Evolutionary conservation across 192 early-diverging fungal species (phyloP).

Genomic region (Spizellomyces sp.): DNA sequence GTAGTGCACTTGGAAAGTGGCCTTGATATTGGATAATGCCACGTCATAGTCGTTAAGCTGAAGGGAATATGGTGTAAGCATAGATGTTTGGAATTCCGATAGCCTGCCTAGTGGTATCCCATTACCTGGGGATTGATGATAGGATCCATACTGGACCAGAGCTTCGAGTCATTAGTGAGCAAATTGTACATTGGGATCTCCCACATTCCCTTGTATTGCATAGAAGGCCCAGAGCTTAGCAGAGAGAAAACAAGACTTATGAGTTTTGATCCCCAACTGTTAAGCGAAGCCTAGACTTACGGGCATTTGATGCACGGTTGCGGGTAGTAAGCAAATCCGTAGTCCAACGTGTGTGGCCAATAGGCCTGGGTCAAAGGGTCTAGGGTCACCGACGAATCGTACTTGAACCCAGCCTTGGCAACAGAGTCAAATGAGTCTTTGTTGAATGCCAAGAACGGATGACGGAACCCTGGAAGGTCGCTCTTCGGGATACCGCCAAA

Average conservation of each 20-base stretch:
- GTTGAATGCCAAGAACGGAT: constrained; percentile 41
- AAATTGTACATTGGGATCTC: constrained; percentile 40
- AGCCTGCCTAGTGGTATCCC: too few species aligned
- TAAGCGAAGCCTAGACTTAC: too few species aligned
- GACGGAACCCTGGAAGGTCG: constrained; percentile 35
- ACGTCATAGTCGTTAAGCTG: constrained; percentile 19
- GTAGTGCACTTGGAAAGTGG: constrained; percentile 32
- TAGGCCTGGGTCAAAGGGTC: constrained; percentile 5
- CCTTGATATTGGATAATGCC: constrained; percentile 16
- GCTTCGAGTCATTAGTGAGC: constrained; percentile 3
- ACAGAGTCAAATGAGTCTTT: constrained; percentile 12
- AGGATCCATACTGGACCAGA: constrained; percentile 33
- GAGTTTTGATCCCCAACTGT: too few species aligned
- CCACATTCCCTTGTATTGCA: constrained; percentile 39
- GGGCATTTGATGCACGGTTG: constrained; percentile 6
- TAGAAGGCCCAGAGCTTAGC: neutral
- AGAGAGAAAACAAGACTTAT: too few species aligned
- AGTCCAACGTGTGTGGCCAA: constrained; percentile 42
- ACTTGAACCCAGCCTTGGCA: constrained; percentile 20
- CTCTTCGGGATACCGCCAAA: constrained; percentile 31
- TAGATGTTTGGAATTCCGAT: too few species aligned
- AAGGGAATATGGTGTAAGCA: too few species aligned
- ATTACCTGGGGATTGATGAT: constrained; percentile 7
- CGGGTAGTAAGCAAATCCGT: neutral
- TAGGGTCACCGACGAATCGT: constrained; percentile 28